Conservation (phyloP, 495 filamentous ascomycete species). For the Talaromyces thailandensis region DNA sequence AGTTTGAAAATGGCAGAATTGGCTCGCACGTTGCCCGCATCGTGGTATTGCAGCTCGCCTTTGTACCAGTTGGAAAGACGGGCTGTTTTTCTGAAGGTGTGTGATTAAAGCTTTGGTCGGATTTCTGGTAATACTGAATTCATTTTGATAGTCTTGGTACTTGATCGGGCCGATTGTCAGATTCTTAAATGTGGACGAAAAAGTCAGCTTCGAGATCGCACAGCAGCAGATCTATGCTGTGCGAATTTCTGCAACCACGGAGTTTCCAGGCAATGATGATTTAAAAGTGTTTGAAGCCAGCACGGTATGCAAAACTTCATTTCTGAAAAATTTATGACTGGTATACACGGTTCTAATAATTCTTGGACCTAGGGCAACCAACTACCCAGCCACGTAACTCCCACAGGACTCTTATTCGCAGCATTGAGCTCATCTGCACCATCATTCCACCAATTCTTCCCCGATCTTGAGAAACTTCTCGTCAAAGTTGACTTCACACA, state of each 20-base stretch:
- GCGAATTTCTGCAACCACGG: constrained; percentile 22
- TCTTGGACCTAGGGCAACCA: constrained; percentile 16
- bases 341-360: neutral
- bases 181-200: constrained; percentile 36
- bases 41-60: constrained; percentile 33
- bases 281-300: constrained; percentile 35
- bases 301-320: constrained; percentile 13
- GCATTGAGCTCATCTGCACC: constrained; percentile 42
- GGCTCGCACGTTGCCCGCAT: constrained; percentile 30
- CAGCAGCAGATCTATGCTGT: constrained; percentile 40
- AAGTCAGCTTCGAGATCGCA: constrained; percentile 46
- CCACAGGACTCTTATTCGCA: constrained; percentile 46
- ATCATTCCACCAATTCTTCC: constrained; percentile 47
- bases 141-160: constrained; percentile 43
- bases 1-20: constrained; percentile 28
- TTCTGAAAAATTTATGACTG: neutral
- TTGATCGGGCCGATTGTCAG: constrained; percentile 51
- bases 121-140: neutral
- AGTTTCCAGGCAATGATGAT: constrained; percentile 21
- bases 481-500: constrained; percentile 48
- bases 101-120: neutral
- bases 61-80: constrained; percentile 44
- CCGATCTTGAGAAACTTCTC: constrained; percentile 41
- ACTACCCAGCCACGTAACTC: constrained; percentile 38
- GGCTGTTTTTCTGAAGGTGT: constrained; percentile 46